A percentile compares a stretch with the other conserved stretches of the same genome.
Evolutionary conservation across 73 alveolate genomes (phyloP).

Genomic region (Loxodes magnus): DNA sequence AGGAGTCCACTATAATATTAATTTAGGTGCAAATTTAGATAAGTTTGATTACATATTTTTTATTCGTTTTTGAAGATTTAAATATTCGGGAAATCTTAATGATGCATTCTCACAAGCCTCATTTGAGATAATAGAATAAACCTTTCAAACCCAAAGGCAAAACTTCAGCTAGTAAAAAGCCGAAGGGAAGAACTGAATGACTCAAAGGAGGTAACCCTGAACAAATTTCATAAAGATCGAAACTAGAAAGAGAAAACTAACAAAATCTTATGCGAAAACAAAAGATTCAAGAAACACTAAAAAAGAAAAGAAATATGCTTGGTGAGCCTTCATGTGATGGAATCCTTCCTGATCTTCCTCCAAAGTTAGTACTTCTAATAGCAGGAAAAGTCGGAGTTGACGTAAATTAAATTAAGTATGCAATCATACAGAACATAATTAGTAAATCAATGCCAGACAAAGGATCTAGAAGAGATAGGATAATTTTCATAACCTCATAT

Average conservation of each 20-base stretch:
- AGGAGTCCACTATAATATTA: too few relatives aligned
- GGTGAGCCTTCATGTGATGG: not conserved
- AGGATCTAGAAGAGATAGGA: too few relatives aligned
- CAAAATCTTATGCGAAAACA: constrained; percentile 5
- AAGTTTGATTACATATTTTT: too few relatives aligned
- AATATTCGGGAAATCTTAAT: too few relatives aligned
- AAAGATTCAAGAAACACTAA: constrained; percentile 2
- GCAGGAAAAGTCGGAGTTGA: too few relatives aligned
- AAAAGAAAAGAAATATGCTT: not conserved
- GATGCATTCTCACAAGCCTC: constrained; percentile 10
- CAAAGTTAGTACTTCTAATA: too few relatives aligned
- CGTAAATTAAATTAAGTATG: too few relatives aligned
- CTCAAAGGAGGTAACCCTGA: not conserved
- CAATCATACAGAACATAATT: too few relatives aligned
- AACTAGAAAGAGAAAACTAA: not conserved
- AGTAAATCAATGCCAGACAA: too few relatives aligned
- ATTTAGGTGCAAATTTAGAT: too few relatives aligned
- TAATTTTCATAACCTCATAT: not conserved
- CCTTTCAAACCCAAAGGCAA: constrained; percentile 10
- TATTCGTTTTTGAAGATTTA: too few relatives aligned
- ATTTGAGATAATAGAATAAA: constrained; percentile 3
- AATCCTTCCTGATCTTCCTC: not conserved
- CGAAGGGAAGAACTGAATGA: constrained; percentile 2
- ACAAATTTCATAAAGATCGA: not conserved
- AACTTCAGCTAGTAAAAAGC: not conserved